Percentiles rank a stretch among this genome's conserved stretches.
These are phyloP conservation scores for Cladosporium cucumerinum DNA, from an alignment of 2,329 filamentous ascomycete species.

Conservation along the genomic window DNA sequence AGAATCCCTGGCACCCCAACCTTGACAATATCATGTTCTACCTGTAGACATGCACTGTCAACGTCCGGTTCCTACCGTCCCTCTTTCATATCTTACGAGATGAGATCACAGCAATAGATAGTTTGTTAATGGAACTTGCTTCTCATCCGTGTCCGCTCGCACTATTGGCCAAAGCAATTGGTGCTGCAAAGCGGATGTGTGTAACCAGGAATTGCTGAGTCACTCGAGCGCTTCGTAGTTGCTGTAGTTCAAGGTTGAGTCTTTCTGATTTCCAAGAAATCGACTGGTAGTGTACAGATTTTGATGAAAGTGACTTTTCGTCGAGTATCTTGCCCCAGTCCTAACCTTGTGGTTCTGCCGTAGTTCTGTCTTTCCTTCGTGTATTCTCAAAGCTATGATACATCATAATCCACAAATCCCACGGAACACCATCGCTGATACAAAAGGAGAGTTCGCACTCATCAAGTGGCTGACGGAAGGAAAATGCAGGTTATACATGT, in stretches of 20 bases:
- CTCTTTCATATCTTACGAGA: background rate
- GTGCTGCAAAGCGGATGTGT: too few species aligned
- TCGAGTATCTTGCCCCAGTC: background rate
- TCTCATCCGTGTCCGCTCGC: background rate
- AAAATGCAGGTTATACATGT: background rate
- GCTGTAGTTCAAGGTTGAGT: background rate
- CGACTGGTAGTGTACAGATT: background rate
- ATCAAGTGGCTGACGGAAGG: slow-evolving; percentile 2
- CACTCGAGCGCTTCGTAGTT: background rate
- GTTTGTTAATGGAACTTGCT: background rate
- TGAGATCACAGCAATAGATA: background rate
- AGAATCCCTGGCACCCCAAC: slow-evolving; percentile 16
- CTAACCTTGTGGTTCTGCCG: background rate
- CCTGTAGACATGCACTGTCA: background rate
- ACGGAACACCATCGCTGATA: slow-evolving; percentile 7
- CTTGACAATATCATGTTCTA: slow-evolving; percentile 16
- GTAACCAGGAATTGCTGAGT: background rate
- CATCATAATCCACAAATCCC: slow-evolving; percentile 12
- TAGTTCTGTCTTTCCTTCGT: slow-evolving; percentile 12
- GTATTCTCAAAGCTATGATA: slow-evolving; percentile 7
- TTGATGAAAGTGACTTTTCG: background rate
- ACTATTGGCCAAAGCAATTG: too few species aligned
- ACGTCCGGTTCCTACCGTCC: background rate
- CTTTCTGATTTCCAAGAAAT: background rate
- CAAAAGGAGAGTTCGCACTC: background rate